Base-by-base conservation (phyloP, 78 protist genomes). In the Speleostelium caveatum region DNA sequence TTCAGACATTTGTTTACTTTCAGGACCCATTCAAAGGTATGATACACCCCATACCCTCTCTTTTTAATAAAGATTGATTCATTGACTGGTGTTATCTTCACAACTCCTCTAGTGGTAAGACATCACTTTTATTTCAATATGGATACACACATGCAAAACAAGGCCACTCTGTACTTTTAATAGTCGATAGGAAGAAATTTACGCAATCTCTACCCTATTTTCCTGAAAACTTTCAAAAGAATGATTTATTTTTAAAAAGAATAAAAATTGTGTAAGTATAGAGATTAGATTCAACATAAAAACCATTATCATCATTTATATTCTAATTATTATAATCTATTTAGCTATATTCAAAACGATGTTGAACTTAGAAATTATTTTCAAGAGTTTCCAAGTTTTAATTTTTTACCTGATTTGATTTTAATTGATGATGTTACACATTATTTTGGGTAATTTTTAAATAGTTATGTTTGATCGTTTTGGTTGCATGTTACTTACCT, bases 41-140 rank as follows among this genome's bases (percentile, higher is more conserved):
- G n/a, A n/a, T n/a, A n/a, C n/a, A n/a, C n/a, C n/a, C n/a, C n/a
- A n/a, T n/a, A n/a, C n/a, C n/a, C n/a, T n/a, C n/a, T n/a, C n/a
- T n/a, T n/a, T n/a, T n/a, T n/a, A n/a, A n/a, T n/a, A n/a, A n/a
- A n/a, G n/a, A n/a, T n/a, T n/a, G n/a, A n/a, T n/a, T n/a, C n/a
- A n/a, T n/a, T n/a, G n/a, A n/a, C n/a, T n/a, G n/a, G n/a, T n/a
- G n/a, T n/a, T n/a, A n/a, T n/a, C n/a, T n/a, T n/a, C n/a, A n/a
- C n/a, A n/a, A n/a, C n/a, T n/a, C n/a, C n/a, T n/a, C n/a, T n/a
- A n/a, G 66, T 45, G 78, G 75, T 14, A 80, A 68, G 41, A 38
- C 77, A 36, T 80, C 89, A 41, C 41, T 80, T 56, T 45, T 80
- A 26, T 80, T 80, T 67, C 89, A 80, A 55, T 80, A 80, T 80